These are phyloP conservation scores for Hymenoscyphus salicellus DNA, from an alignment of 2,329 filamentous ascomycete genomes.

Conservation along the genomic window DNA sequence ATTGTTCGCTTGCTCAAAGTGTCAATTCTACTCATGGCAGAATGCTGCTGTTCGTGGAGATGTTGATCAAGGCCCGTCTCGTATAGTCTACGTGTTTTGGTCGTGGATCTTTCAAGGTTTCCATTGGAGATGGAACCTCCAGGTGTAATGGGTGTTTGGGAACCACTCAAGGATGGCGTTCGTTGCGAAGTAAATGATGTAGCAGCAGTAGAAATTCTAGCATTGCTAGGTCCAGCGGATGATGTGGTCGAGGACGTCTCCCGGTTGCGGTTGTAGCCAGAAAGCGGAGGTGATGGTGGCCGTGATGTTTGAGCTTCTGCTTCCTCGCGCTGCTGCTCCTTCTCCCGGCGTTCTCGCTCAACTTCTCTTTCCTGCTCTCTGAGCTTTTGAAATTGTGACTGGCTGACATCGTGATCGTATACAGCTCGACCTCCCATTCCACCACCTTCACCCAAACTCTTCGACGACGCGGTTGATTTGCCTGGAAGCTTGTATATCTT, in stretches of 20 bases:
- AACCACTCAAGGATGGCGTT: slow-evolving; percentile 51
- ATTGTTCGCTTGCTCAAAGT: slow-evolving; percentile 60
- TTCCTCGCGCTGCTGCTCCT: slow-evolving; percentile 37
- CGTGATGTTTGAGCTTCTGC: slow-evolving; percentile 40
- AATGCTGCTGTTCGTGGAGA: slow-evolving; percentile 74
- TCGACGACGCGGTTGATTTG: slow-evolving; percentile 45
- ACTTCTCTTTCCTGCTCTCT: slow-evolving; percentile 46
- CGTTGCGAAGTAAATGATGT: slow-evolving; percentile 82
- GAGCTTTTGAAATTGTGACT: slow-evolving; percentile 80
- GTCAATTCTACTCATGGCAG: slow-evolving; percentile 75
- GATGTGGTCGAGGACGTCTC: slow-evolving; percentile 87
- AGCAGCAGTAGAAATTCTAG: slow-evolving; percentile 78
- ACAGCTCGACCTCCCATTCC: slow-evolving; percentile 65
- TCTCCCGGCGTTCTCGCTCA: slow-evolving; percentile 34
- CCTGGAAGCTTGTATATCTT: slow-evolving; percentile 86
- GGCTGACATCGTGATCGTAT: slow-evolving; percentile 82
- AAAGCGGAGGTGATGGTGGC: slow-evolving; percentile 55
- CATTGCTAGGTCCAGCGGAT: slow-evolving; percentile 59
- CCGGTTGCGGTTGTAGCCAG: slow-evolving; percentile 69
- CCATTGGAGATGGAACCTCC: slow-evolving; percentile 39
- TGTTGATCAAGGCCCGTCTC: slow-evolving; percentile 79
- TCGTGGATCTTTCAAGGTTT: slow-evolving; percentile 61
- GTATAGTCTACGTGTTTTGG: slow-evolving; percentile 73
- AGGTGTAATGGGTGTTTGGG: slow-evolving; percentile 41
- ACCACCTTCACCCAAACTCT: slow-evolving; percentile 34